Evolutionary conservation across 2,329 filamentous ascomycete species (phyloP).

Genomic region (Aspergillus fructus): DNA sequence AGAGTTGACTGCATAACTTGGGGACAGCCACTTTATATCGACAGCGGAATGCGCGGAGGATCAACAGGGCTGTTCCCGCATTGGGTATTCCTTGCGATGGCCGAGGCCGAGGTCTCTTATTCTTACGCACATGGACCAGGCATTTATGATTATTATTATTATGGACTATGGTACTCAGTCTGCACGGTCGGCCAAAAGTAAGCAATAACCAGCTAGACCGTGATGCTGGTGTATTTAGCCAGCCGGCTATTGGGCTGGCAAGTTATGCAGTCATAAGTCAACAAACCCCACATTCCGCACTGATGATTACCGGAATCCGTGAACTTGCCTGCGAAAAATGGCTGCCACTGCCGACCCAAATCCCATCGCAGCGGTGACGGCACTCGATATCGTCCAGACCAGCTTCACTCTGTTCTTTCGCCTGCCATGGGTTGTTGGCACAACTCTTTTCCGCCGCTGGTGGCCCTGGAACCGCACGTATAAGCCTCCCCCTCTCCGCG

Average conservation of each 20-base stretch:
- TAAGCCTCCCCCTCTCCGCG: slow-evolving; percentile 13
- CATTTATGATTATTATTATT: too few relatives aligned
- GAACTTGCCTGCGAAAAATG: background rate
- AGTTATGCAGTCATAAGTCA: too few relatives aligned
- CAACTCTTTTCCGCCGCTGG: slow-evolving; percentile 15
- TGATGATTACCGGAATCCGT: too few relatives aligned
- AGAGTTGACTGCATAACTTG: background rate
- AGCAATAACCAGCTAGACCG: too few relatives aligned
- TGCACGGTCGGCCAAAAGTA: too few relatives aligned
- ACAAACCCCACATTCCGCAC: too few relatives aligned
- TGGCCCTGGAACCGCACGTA: slow-evolving; percentile 11
- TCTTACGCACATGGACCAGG: too few relatives aligned
- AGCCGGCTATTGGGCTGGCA: too few relatives aligned
- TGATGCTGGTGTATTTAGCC: too few relatives aligned
- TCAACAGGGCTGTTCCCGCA: background rate
- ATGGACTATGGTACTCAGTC: too few relatives aligned
- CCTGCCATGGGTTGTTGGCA: slow-evolving; percentile 16
- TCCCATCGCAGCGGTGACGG: background rate
- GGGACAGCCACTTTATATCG: background rate
- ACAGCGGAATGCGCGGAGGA: background rate
- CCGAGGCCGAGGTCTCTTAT: background rate
- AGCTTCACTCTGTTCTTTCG: slow-evolving; percentile 11
- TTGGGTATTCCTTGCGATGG: background rate
- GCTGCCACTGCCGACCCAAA: slow-evolving; percentile 10
- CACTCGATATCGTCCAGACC: slow-evolving; percentile 6